Conservation (phyloP, 2,329 filamentous ascomycete species). For the Aspergillus cejpii region DNA sequence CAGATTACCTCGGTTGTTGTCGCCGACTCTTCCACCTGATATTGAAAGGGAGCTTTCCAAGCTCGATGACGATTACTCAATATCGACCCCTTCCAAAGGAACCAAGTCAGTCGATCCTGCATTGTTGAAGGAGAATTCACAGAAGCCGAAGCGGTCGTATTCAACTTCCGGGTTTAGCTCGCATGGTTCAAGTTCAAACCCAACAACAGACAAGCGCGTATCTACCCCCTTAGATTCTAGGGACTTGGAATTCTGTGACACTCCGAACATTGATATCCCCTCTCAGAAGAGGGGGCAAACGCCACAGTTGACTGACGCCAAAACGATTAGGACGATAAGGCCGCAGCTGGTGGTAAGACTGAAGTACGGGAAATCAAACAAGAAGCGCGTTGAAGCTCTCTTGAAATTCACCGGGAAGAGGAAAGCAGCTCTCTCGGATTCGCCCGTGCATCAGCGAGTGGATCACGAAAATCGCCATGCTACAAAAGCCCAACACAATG, state of each 20-base stretch:
- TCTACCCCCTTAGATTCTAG: conserved; percentile 6
- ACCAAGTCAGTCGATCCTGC: conserved; percentile 15
- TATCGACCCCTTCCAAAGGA: conserved; percentile 14
- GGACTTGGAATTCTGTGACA: conserved; percentile 6
- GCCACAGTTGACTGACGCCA: conserved; percentile 4
- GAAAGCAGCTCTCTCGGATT: conserved; percentile 24
- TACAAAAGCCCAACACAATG: conserved; percentile 16
- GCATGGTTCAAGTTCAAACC: conserved; percentile 7
- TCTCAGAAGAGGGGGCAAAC: conserved; percentile 5
- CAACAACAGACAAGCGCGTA: conserved; percentile 9
- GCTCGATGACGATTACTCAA: conserved; percentile 33
- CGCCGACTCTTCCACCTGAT: conserved; percentile 51
- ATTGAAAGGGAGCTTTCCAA: conserved; percentile 49
- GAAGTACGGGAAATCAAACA: conserved; percentile 47
- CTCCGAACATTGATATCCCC: conserved; percentile 5
- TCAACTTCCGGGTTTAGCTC: conserved; percentile 14
- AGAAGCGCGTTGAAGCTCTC: conserved; percentile 43
- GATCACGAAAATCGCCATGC: conserved; percentile 16
- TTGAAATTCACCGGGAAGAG: conserved; percentile 40
- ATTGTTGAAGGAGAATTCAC: conserved; percentile 16
- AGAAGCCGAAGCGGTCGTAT: conserved; percentile 17
- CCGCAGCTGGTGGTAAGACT: conserved; percentile 43
- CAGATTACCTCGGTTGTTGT: conserved; percentile 49
- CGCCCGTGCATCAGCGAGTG: conserved; percentile 20
- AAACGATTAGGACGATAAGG: conserved; percentile 14